Base-by-base conservation (phyloP, 352 stramenopile species). In the Phytophthora sp. region DNA sequence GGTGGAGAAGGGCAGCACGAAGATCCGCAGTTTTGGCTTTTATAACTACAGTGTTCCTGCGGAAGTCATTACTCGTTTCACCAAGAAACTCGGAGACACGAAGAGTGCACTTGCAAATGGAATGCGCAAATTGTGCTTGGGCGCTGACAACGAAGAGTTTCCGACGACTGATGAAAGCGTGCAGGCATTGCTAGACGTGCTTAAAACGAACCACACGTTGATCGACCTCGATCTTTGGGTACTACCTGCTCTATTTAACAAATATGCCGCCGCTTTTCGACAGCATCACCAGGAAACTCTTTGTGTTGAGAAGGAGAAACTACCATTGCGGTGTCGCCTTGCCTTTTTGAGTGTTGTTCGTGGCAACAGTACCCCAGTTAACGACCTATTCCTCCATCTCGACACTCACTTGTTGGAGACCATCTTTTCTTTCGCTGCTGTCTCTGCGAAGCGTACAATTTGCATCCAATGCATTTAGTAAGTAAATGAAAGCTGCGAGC, bases 81-180 rank as follows among this genome's bases (percentile, higher is more conserved):
- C 63, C n/a, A 34, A 53, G 34, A 62, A 44, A 24, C 39, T 76
- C 1, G 37, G 31, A 2, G 54, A 76, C 30, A 57, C 68, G 1
- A 13, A 54, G 1, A 67, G 45, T 26, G 35, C 39, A 18, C 20
- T 70, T 1, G 50, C 63, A 21, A 44, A 51, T 18, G 43, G 44
- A 18, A 53, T 76, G 15, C 66, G 63, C 1, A 63, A 76, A 24
- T 24, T 76, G 41, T 74, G 63, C 12, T 38, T 76, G 48, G 61
- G 51, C 46, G 54, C 63, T 5, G 58, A 70, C 17, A 73, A 70
- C 30, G 48, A 69, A 31, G 68, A 61, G 8, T 45, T 63, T 18
- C 57, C 63, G 10, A 62, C 65, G 53, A 41, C 53, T 15, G 63
- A 74, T 0, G 49, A 60, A 21, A 73, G 23, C 17, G 49, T 74